Evolutionary conservation across 108 stramenopile species (phyloP).

Genomic region (Nannochloropsis granulata): DNA sequence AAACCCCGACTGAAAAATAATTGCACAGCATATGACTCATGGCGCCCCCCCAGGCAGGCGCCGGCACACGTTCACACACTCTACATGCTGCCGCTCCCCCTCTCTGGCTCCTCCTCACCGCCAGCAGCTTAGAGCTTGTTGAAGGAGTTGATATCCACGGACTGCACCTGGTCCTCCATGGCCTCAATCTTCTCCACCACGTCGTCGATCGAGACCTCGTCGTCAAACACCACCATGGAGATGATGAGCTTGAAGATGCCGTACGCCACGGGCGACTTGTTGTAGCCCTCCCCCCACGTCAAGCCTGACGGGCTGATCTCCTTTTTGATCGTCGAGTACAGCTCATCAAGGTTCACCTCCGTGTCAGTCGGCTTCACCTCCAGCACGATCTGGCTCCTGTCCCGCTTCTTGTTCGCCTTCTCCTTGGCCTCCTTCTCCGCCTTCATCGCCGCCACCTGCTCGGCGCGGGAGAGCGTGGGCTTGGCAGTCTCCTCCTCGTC

Average conservation of each 20-base stretch:
- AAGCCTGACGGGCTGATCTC: constrained; percentile 35
- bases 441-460: neutral
- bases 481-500: neutral
- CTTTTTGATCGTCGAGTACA: constrained; percentile 36
- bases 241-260: constrained; percentile 48
- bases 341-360: constrained; percentile 36
- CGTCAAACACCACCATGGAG: constrained; percentile 40
- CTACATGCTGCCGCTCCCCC: no score
- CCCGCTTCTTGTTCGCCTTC: neutral
- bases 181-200: constrained; percentile 12
- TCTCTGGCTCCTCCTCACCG: neutral
- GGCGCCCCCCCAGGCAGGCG: no score
- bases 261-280: constrained; percentile 42
- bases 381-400: constrained; percentile 39
- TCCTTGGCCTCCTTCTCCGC: neutral
- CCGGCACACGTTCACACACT: no score
- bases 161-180: constrained; percentile 22
- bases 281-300: constrained; percentile 41
- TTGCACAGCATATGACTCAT: no score
- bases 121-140: neutral
- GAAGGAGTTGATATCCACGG: constrained; percentile 4
- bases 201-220: constrained; percentile 20
- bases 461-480: neutral
- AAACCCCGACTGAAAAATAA: no score
- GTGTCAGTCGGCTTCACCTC: constrained; percentile 48